Conservation (phyloP, 768 basidiomycete genomes). For the Rossbeevera mucosa region DNA sequence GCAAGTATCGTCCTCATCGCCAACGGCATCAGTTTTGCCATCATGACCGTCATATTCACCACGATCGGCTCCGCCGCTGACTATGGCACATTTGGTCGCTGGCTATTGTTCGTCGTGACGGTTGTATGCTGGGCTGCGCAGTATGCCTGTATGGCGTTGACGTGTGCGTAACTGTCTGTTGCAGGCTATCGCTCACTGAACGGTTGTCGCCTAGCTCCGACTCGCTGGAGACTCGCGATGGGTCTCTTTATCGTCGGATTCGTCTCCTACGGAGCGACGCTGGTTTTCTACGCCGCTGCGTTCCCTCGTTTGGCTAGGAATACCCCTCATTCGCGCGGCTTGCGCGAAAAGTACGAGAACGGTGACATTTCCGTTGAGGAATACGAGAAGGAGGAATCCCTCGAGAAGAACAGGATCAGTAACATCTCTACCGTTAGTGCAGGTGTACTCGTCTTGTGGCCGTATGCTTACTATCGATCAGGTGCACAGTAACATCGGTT, state of each 20-base stretch:
- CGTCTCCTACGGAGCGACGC: constrained; percentile 72
- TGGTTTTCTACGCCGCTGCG: constrained; percentile 74
- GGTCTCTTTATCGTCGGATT: constrained; percentile 75
- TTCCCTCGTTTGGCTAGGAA: constrained; percentile 82
- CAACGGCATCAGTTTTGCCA: constrained; percentile 71
- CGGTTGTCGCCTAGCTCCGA: constrained; percentile 41
- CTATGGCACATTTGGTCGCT: constrained; percentile 58
- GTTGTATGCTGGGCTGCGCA: constrained; percentile 78
- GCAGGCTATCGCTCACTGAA: neutral
- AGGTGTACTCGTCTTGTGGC: neutral
- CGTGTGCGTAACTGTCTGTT: constrained; percentile 42
- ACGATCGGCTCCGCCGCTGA: constrained; percentile 52
- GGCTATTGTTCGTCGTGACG: constrained; percentile 69
- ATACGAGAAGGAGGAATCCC: constrained; percentile 69
- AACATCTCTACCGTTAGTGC: constrained; percentile 70
- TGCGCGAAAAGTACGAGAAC: constrained; percentile 52
- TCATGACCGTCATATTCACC: constrained; percentile 80
- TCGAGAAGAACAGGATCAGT: constrained; percentile 82
- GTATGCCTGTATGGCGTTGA: constrained; percentile 71
- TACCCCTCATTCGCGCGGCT: constrained; percentile 54
- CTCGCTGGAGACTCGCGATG: constrained; percentile 74
- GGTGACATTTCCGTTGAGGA: constrained; percentile 57
- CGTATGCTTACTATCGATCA: constrained; percentile 20
- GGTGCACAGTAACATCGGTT: constrained; percentile 77
- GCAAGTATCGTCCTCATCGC: constrained; percentile 73